Conservation (phyloP, 495 filamentous ascomycete genomes). For the Aspergillus bertholletiae region DNA sequence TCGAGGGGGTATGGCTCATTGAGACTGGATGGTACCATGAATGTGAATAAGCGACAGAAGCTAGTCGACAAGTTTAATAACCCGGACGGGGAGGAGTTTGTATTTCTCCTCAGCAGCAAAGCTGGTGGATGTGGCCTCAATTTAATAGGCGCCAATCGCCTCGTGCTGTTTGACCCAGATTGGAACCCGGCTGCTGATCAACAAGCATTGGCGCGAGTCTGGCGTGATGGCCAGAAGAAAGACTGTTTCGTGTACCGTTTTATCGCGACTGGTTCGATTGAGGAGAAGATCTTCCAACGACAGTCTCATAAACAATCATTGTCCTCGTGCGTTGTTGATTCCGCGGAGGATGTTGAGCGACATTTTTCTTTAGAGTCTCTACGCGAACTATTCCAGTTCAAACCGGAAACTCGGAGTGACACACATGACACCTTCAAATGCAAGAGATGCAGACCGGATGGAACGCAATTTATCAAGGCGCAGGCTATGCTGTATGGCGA, state of each 20-base stretch:
- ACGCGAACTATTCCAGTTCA: slow-evolving; percentile 90
- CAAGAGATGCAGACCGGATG: slow-evolving; percentile 86
- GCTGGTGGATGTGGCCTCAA: slow-evolving; percentile 97
- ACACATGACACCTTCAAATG: slow-evolving; percentile 99
- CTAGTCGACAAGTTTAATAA: slow-evolving; percentile 99
- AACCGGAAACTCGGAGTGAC: slow-evolving; percentile 77
- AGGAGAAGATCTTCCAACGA: slow-evolving; percentile 99
- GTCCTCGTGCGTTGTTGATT: slow-evolving; percentile 96
- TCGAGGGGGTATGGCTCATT: slow-evolving; percentile 77
- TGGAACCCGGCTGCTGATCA: slow-evolving; percentile 99
- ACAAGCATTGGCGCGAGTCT: slow-evolving; percentile 93
- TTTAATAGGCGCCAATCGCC: slow-evolving; percentile 92
- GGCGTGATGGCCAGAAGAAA: slow-evolving; percentile 99
- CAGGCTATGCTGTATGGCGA: slow-evolving; percentile 95
- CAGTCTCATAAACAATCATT: slow-evolving; percentile 98
- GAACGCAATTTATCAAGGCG: slow-evolving; percentile 81
- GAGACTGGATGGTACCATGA: slow-evolving; percentile 95
- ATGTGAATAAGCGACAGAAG: slow-evolving; percentile 93
- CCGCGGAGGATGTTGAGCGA: slow-evolving; percentile 92
- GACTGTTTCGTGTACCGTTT: slow-evolving; percentile 99
- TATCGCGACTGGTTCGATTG: slow-evolving; percentile 95
- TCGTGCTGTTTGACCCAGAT: slow-evolving; percentile 97
- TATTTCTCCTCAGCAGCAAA: slow-evolving; percentile 94
- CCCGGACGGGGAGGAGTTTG: slow-evolving; percentile 83
- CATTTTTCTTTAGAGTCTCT: slow-evolving; percentile 90